phyloP scores from a whole-genome alignment of 257 asterid species.

The Marsdenia floribunda region DNA sequence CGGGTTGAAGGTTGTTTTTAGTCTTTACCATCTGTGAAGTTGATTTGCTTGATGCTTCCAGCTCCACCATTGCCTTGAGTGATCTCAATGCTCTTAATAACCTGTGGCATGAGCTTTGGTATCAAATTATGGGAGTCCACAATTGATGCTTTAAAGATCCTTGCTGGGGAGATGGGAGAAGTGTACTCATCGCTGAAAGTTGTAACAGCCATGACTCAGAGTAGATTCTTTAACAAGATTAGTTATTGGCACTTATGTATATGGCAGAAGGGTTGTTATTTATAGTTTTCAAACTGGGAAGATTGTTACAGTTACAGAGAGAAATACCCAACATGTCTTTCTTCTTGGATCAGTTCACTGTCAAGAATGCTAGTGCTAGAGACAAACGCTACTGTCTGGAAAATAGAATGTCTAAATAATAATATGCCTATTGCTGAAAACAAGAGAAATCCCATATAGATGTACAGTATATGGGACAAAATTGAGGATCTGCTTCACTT shows the following conservation, averaged over 20 bases:
- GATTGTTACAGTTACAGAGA: not conserved
- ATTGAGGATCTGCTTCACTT: not conserved
- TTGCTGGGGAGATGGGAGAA: constrained; percentile 10
- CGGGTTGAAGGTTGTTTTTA: not conserved
- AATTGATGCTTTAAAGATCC: constrained; percentile 8
- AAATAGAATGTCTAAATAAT: not conserved
- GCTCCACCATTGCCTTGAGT: constrained; percentile 10
- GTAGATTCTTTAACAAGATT: not conserved
- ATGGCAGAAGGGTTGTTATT: not conserved
- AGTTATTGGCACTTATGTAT: not conserved
- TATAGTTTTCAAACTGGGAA: not conserved
- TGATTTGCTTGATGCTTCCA: constrained; percentile 7
- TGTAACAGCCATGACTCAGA: not conserved
- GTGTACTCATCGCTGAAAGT: constrained; percentile 6
- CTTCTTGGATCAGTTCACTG: not conserved
- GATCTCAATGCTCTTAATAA: constrained; percentile 11
- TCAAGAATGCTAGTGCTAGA: not conserved
- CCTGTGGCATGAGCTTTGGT: constrained; percentile 10
- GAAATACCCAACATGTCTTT: no score
- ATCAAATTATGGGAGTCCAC: constrained; percentile 8
- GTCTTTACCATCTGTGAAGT: not conserved
- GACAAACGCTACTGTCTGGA: not conserved
- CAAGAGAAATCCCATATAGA: not conserved
- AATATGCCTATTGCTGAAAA: no score
- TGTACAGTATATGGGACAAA: no score